Base-by-base conservation (phyloP, 1,139 yeast genomes). In the Chernovozyma sophiae-reginae region DNA sequence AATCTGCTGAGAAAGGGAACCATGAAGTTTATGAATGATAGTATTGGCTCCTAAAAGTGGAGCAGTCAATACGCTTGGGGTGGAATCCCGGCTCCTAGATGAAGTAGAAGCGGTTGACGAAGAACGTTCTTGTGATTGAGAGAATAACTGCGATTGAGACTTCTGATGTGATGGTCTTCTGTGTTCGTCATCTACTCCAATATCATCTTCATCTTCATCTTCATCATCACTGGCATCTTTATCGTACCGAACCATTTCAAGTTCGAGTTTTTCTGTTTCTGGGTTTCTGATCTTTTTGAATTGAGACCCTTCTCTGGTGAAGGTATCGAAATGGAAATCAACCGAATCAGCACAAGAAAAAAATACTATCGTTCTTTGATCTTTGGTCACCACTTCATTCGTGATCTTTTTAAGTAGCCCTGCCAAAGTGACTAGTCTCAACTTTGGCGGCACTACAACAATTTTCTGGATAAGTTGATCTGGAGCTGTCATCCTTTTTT, bases 301-400 rank as follows among this genome's bases (percentile, higher is more conserved):
- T 26, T 62, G 58, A 38, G 64, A 62, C 11, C 84, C 84, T 11
- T 65, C 65, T 41, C 79, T 59, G 3, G 94, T 73, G 49, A 90
- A 80, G 0, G 79, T 82, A 35, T 78, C 76, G 57, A 80, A 87
- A 60, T 92, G 97, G 64, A 85, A 92, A 48, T 92, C 89, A 17
- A 94, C 97, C 12, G 96, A 85, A 54, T 92, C 97, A 0, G 97
- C 81, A 62, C 98, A 92, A 7, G 96, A 85, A 47, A 89, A 75
- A 58, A 92, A 92, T 1, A 94, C 90, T 55, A 92, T 82, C 1
- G 92, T 79, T 51, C 87, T 76, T 60, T 55, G 4, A 61, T 52
- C 11, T 13, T 28, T 20, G 3, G 18, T 17, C 8, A 30, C 17
- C 4, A 11, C 13, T 2, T 48, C 45, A 13, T 48, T 49, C 2